These are phyloP conservation scores for Kluyveromyces wickerhamii DNA, from an alignment of 805 yeast genomes.

Conservation along the genomic window DNA sequence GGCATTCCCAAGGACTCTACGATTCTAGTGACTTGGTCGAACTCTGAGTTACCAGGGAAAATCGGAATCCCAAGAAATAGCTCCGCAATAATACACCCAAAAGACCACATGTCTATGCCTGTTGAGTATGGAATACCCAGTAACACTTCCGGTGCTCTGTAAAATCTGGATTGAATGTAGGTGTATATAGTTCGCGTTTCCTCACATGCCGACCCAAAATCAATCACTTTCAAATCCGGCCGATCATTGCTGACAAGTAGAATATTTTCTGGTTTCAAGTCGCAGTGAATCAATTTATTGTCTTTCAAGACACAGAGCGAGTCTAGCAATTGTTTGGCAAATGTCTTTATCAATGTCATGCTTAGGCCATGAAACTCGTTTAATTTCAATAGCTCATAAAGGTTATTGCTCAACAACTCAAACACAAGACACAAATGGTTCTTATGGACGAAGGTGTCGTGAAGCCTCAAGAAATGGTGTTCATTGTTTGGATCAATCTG, in stretches of 20 bases:
- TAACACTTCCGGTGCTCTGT: slow-evolving; percentile 91
- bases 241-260: slow-evolving; percentile 60
- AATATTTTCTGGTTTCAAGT: slow-evolving; percentile 93
- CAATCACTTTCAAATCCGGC: slow-evolving; percentile 86
- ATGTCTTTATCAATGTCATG: slow-evolving; percentile 66
- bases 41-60: slow-evolving; percentile 93
- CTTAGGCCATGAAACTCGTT: slow-evolving; percentile 88
- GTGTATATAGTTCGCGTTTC: slow-evolving; percentile 85
- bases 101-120: slow-evolving; percentile 95
- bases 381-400: slow-evolving; percentile 85
- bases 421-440: slow-evolving; percentile 90
- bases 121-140: slow-evolving; percentile 88
- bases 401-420: slow-evolving; percentile 78
- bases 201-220: slow-evolving; percentile 93
- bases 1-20: slow-evolving; percentile 78
- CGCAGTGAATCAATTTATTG: slow-evolving; percentile 87
- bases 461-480: slow-evolving; percentile 66
- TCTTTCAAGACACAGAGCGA: slow-evolving; percentile 74
- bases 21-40: slow-evolving; percentile 78
- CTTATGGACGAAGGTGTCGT: slow-evolving; percentile 86
- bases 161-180: slow-evolving; percentile 86
- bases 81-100: slow-evolving; percentile 90
- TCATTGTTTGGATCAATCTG: slow-evolving; percentile 62
- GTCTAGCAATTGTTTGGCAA: slow-evolving; percentile 75
- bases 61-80: slow-evolving; percentile 84